phyloP scores from a whole-genome alignment of 371 early-diverging fungal species.

The Fennellomyces sp. region DNA sequence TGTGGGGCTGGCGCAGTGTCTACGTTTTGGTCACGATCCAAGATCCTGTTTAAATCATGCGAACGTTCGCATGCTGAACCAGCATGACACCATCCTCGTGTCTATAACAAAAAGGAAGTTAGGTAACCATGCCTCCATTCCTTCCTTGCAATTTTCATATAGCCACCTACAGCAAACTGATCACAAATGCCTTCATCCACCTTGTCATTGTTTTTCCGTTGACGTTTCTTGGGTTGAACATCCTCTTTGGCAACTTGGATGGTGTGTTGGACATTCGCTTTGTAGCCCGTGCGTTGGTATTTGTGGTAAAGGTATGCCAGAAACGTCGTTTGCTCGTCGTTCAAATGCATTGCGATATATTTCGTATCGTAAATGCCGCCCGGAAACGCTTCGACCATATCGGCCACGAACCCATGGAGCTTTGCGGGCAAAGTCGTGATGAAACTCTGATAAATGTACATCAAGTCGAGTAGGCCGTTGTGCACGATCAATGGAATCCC shows the following conservation, averaged over 20 bases:
- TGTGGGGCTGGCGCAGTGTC: constrained; percentile 2
- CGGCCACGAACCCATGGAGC: constrained; percentile 71
- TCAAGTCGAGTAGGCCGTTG: constrained; percentile 89
- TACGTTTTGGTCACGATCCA: constrained; percentile 63
- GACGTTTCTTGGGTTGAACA: not conserved
- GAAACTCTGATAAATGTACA: constrained; percentile 88
- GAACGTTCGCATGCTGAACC: constrained; percentile 65
- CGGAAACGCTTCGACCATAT: constrained; percentile 77
- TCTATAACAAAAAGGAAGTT: constrained; percentile 42
- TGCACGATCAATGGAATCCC: constrained; percentile 78
- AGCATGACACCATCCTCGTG: constrained; percentile 72
- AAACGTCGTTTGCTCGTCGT: constrained; percentile 67
- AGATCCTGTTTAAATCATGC: constrained; percentile 81
- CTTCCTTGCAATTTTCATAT: not conserved
- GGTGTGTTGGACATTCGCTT: not conserved
- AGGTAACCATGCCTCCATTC: not conserved
- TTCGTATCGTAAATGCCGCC: constrained; percentile 92
- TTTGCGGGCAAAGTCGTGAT: constrained; percentile 73
- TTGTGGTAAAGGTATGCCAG: constrained; percentile 83
- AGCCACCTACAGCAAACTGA: constrained; percentile 67
- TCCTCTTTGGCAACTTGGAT: constrained; percentile 5
- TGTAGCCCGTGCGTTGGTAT: constrained; percentile 38
- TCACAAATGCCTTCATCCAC: constrained; percentile 56
- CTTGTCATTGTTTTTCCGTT: constrained; percentile 2
- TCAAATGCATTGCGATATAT: constrained; percentile 70